Conservation (phyloP, 306 rosid genomes). For the Quercus mongolica region DNA sequence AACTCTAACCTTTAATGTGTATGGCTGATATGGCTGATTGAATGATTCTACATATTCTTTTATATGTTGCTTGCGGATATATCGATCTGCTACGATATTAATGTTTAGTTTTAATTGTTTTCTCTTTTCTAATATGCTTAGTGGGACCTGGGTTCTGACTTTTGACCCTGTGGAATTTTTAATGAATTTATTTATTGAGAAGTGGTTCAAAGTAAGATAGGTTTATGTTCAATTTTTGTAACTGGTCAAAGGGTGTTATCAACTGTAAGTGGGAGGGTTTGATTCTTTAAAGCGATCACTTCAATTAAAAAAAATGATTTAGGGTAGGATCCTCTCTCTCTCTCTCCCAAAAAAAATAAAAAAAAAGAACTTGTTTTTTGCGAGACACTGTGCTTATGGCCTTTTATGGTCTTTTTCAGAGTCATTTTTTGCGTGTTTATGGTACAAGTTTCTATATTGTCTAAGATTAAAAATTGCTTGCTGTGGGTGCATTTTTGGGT, state of each 20-base stretch:
- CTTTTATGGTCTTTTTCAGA: too few relatives aligned
- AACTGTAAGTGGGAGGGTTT: neutral
- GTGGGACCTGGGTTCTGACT: neutral
- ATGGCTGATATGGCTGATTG: neutral
- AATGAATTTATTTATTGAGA: neutral
- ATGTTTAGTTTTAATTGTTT: neutral
- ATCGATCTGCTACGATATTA: neutral
- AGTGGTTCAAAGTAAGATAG: neutral
- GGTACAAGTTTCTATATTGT: neutral
- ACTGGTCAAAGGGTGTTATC: neutral
- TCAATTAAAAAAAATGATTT: neutral
- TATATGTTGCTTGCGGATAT: neutral
- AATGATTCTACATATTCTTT: neutral
- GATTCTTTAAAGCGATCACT: neutral
- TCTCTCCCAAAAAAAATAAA: neutral
- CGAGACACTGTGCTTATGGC: too few relatives aligned
- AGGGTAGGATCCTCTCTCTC: neutral
- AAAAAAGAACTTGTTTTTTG: neutral
- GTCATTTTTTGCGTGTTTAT: too few relatives aligned
- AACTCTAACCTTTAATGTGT: neutral
- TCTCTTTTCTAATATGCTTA: neutral
- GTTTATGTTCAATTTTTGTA: neutral
- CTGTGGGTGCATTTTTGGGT: neutral
- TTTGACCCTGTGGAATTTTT: neutral
- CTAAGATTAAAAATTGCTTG: neutral